Evolutionary conservation across 2,329 filamentous ascomycete species (phyloP), one percentile per base, ranked within the genome.

Genomic region (Paracoccidioides brasiliensis): DNA sequence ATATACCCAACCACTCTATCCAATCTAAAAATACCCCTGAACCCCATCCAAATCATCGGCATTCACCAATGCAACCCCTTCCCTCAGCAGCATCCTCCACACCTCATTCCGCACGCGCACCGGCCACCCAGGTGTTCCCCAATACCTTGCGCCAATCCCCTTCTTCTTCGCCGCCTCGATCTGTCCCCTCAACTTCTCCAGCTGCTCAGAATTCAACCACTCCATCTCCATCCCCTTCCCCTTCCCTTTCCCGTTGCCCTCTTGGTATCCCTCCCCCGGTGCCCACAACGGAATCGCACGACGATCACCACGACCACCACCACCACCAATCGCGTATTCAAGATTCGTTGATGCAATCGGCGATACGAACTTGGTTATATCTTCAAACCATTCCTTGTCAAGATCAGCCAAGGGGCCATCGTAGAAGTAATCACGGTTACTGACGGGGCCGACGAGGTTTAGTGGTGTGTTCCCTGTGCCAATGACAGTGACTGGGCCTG

Each of bases 21-120:
- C 7, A 32, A 42, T 9, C 52, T 57, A 61, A 44, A 61, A 61
- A 51, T 55, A 56, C 44, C 49, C 48, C 22, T 45, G 38, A 35
- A 71, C 76, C 22, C 68, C 81, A 58, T 76, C 71, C 52, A 85
- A 60, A 69, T 85, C 82, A 73, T 85, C 82, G 0, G 79, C 81
- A 66, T 84, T 85, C 52, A 86, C 62, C 56, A 85, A 64, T 56
- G 78, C 78, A n/a, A 81, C 80, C 0, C 80, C 81, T 56, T 79
- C 79, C 52, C 76, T 71, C 60, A 77, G 72, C 58, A 85, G 65
- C 4, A 72, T 74, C 59, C 75, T 70, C 82, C 83, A 85, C 4
- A 83, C 68, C 8, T 72, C 69, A 64, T 84, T 80, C 30, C 82
- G 69, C 28, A 75, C 78, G n/a, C 76, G 74, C 33, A 84, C 68